A percentile compares a stretch with the other conserved stretches of the same genome.
phyloP scores from a whole-genome alignment of 1,284 basidiomycete species.

The Ustilago cynodontis region DNA sequence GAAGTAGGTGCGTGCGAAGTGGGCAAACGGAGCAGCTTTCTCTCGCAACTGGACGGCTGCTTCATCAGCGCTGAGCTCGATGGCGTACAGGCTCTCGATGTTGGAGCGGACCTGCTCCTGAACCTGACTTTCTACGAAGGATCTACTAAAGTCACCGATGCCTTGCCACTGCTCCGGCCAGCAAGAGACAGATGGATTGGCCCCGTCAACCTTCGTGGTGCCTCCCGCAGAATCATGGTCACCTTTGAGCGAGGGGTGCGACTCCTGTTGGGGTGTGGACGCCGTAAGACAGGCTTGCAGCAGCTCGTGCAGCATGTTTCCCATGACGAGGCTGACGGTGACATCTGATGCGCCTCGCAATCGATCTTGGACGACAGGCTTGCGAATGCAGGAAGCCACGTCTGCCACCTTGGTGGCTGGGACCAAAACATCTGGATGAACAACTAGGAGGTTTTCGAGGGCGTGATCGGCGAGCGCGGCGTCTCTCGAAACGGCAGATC shows the following conservation, averaged over 20 bases:
- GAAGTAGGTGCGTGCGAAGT: slow-evolving; percentile 59
- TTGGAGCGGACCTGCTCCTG: slow-evolving; percentile 48
- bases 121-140: slow-evolving; percentile 55
- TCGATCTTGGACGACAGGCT: slow-evolving; percentile 61
- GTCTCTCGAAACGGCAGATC: neutral
- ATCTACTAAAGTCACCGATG: slow-evolving; percentile 60
- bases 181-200: neutral
- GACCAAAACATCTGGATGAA: slow-evolving; percentile 66
- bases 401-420: slow-evolving; percentile 63
- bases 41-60: slow-evolving; percentile 48
- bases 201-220: neutral
- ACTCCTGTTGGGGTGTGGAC: neutral
- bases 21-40: slow-evolving; percentile 53
- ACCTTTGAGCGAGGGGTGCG: neutral
- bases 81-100: slow-evolving; percentile 54
- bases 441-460: slow-evolving; percentile 60
- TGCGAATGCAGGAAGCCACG: slow-evolving; percentile 62
- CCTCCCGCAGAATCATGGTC: neutral
- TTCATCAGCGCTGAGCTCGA: slow-evolving; percentile 41
- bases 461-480: slow-evolving; percentile 15
- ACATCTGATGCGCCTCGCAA: slow-evolving; percentile 52
- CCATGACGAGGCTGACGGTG: slow-evolving; percentile 58
- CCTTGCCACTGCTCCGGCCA: slow-evolving; percentile 58
- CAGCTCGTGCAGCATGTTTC: slow-evolving; percentile 65
- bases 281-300: slow-evolving; percentile 64